Conservation (phyloP, 2,329 filamentous ascomycete species). For the Penicillium fuscoglaucum region DNA sequence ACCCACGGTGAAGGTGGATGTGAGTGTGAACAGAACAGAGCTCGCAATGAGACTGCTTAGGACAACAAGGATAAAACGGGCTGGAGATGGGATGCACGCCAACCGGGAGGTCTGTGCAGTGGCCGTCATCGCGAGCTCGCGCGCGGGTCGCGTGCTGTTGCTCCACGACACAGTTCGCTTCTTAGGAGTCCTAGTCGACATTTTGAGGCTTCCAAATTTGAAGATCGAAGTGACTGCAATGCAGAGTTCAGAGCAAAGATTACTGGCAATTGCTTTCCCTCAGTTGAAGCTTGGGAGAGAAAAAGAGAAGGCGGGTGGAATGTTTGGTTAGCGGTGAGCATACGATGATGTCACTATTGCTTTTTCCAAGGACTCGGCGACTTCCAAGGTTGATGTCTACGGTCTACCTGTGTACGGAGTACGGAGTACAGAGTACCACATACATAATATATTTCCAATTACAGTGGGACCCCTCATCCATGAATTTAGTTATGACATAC, state of each 20-base stretch:
- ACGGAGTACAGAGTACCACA: no score
- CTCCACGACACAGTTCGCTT: conserved; percentile 26
- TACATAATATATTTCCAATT: not conserved
- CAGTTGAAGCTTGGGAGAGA: not conserved
- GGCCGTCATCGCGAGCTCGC: conserved; percentile 18
- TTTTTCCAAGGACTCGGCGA: not conserved
- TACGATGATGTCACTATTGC: conserved; percentile 38
- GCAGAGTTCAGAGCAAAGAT: not conserved
- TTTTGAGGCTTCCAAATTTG: not conserved
- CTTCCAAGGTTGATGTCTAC: not conserved
- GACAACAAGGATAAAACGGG: conserved; percentile 51
- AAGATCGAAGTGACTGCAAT: not conserved
- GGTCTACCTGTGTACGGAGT: no score
- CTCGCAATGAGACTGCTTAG: conserved; percentile 62
- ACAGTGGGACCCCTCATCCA: conserved; percentile 4
- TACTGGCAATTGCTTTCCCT: not conserved
- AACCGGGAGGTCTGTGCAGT: conserved; percentile 19
- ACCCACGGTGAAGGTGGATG: conserved; percentile 59
- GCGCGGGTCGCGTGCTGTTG: conserved; percentile 6
- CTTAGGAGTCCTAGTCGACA: conserved; percentile 19
- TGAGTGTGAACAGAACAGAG: conserved; percentile 63
- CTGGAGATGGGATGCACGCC: conserved; percentile 31
- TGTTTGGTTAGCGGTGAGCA: conserved; percentile 29
- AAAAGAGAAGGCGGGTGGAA: conserved; percentile 5
- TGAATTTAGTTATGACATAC: conserved; percentile 1